phyloP scores from a whole-genome alignment of 2,329 filamentous ascomycete genomes.

The Fusarium equiseti region DNA sequence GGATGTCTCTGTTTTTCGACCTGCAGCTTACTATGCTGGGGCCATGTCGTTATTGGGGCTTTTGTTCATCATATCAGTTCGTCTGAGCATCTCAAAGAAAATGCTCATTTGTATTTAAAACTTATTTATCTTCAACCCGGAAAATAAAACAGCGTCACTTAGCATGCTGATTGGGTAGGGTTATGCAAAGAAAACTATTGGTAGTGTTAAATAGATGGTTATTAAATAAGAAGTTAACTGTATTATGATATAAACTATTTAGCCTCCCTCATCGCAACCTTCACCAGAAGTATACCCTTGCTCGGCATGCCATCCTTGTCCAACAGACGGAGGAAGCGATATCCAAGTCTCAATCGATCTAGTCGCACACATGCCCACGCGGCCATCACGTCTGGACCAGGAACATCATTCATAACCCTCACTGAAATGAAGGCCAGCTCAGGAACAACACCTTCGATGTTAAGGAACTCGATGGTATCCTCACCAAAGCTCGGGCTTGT shows the following conservation, averaged over 20 bases:
- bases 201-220: neutral
- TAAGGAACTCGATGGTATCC: slow-evolving; percentile 13
- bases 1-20: slow-evolving; percentile 21
- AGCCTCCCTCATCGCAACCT: slow-evolving; percentile 4
- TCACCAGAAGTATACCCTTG: slow-evolving; percentile 1
- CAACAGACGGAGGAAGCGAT: slow-evolving; percentile 12
- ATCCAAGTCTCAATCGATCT: slow-evolving; percentile 13
- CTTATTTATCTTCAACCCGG: accelerated
- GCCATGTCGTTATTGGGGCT: slow-evolving; percentile 33
- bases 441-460: slow-evolving; percentile 3
- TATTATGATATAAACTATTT: accelerated
- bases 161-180: accelerated
- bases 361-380: slow-evolving; percentile 21
- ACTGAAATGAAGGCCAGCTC: slow-evolving; percentile 17
- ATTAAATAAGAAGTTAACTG: neutral
- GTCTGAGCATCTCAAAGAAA: slow-evolving; percentile 9
- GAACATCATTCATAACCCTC: slow-evolving; percentile 17
- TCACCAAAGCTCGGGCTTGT: slow-evolving; percentile 12
- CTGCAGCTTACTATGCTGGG: slow-evolving; percentile 38
- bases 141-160: neutral
- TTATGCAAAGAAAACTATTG: no score
- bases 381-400: slow-evolving; percentile 4
- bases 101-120: neutral
- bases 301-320: slow-evolving; percentile 10
- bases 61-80: slow-evolving; percentile 24